Evolutionary conservation across 306 rosid genomes (phyloP).

Genomic region (Echinosophora koreensis): DNA sequence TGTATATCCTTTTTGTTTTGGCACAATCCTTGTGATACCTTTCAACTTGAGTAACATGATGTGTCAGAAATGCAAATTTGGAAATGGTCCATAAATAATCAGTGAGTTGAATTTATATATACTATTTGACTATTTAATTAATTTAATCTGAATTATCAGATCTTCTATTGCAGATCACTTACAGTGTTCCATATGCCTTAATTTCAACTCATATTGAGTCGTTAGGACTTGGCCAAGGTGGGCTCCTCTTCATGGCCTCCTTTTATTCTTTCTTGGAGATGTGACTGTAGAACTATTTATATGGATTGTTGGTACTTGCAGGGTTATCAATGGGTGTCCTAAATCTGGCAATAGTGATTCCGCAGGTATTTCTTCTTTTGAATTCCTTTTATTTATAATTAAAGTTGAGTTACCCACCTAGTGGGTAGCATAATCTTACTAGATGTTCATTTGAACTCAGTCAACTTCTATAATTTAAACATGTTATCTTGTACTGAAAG

Average conservation of each 20-base stretch:
- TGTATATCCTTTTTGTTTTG: constrained; percentile 1
- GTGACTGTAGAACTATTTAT: constrained; percentile 44
- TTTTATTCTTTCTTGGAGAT: constrained; percentile 38
- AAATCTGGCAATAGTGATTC: constrained; percentile 89
- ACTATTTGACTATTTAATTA: constrained; percentile 39
- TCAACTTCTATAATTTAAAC: constrained; percentile 13
- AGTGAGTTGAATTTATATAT: constrained; percentile 29
- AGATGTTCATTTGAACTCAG: constrained; percentile 24
- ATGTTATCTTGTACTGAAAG: constrained; percentile 13
- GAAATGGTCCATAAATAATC: constrained; percentile 15
- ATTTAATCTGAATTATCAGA: constrained; percentile 34
- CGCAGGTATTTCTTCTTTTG: constrained; percentile 74
- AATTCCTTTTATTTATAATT: constrained; percentile 26
- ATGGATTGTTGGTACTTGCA: constrained; percentile 58
- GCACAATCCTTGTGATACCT: constrained; percentile 33
- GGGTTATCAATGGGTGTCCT: constrained; percentile 96
- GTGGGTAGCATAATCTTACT: constrained; percentile 22
- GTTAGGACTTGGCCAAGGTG: constrained; percentile 97
- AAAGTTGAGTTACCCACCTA: constrained; percentile 5
- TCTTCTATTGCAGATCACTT: constrained; percentile 74
- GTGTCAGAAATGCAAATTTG: constrained; percentile 38
- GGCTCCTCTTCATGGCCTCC: constrained; percentile 38
- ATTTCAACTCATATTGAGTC: constrained; percentile 80
- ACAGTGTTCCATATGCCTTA: constrained; percentile 94
- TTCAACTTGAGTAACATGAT: constrained; percentile 17